Evolutionary conservation across 73 alveolate species (phyloP).

Genomic region (Symbiodinium natans): DNA sequence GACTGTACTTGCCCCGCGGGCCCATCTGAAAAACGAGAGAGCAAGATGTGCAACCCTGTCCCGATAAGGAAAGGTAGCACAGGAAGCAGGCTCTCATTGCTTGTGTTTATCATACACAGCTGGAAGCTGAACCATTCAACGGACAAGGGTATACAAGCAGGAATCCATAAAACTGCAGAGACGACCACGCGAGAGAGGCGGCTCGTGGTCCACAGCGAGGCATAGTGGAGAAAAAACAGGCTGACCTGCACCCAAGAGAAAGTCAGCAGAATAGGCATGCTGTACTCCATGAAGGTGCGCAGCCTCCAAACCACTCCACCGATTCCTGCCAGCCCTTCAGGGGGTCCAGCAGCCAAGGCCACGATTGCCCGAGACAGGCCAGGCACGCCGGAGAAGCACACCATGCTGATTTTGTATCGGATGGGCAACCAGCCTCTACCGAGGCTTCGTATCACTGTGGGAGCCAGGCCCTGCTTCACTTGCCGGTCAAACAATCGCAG

Average conservation of each 20-base stretch:
- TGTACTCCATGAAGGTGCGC: not conserved
- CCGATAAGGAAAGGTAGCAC: constrained; percentile 24
- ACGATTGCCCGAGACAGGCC: not conserved
- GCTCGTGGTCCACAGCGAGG: not conserved
- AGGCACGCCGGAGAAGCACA: not conserved
- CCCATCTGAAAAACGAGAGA: not conserved
- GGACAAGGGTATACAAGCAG: not conserved
- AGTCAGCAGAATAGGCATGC: not conserved
- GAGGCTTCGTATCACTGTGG: not conserved
- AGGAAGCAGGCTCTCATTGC: constrained; percentile 35
- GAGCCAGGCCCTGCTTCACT: not conserved
- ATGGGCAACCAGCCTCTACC: not conserved
- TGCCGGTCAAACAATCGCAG: not conserved
- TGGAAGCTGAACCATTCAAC: constrained; percentile 31
- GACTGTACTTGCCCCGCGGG: not conserved
- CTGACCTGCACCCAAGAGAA: not conserved
- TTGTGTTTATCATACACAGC: not conserved
- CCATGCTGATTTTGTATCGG: not conserved
- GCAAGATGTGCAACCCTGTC: constrained; percentile 1
- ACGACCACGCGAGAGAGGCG: not conserved
- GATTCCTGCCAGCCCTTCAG: not conserved
- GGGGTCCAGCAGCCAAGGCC: not conserved
- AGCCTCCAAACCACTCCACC: not conserved
- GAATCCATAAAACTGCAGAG: not conserved
- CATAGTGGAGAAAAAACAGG: not conserved